Evolutionary conservation across 805 yeast species (phyloP).

Genomic region (Candida ovalis): DNA sequence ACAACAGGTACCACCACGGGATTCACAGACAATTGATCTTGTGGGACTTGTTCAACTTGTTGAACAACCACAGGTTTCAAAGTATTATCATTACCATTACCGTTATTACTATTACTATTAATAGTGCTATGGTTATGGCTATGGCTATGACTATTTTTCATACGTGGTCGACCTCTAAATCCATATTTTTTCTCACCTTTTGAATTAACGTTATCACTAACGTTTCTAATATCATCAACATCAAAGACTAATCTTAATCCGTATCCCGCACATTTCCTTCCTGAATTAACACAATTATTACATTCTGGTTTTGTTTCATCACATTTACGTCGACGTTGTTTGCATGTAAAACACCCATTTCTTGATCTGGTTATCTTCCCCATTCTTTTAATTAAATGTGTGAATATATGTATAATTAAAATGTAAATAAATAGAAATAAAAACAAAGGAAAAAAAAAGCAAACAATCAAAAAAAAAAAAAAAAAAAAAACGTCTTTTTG

Average conservation of each 20-base stretch:
- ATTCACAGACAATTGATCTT: not conserved
- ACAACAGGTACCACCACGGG: not conserved
- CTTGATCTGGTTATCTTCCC: slow-evolving; percentile 46
- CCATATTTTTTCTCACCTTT: slow-evolving; percentile 38
- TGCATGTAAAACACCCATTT: slow-evolving; percentile 59
- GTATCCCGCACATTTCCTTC: slow-evolving; percentile 48
- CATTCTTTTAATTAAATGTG: slow-evolving; percentile 6
- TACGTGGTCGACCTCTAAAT: slow-evolving; percentile 41
- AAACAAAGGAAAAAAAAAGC: too few species aligned
- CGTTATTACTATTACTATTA: not conserved
- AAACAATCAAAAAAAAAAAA: too few species aligned
- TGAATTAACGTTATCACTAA: slow-evolving; percentile 12
- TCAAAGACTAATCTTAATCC: slow-evolving; percentile 45
- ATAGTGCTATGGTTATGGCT: not conserved
- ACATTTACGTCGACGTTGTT: slow-evolving; percentile 50
- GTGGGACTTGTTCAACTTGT: not conserved
- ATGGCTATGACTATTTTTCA: slow-evolving; percentile 24
- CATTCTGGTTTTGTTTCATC: slow-evolving; percentile 54
- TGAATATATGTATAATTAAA: not conserved
- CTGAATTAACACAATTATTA: slow-evolving; percentile 41
- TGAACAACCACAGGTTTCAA: too few species aligned
- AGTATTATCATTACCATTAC: too few species aligned
- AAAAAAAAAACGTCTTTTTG: too few species aligned
- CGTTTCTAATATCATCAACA: slow-evolving; percentile 43
- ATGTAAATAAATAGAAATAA: too few species aligned